phyloP scores from a whole-genome alignment of 1,139 yeast species.

The Yamadazyma trypodendri region DNA sequence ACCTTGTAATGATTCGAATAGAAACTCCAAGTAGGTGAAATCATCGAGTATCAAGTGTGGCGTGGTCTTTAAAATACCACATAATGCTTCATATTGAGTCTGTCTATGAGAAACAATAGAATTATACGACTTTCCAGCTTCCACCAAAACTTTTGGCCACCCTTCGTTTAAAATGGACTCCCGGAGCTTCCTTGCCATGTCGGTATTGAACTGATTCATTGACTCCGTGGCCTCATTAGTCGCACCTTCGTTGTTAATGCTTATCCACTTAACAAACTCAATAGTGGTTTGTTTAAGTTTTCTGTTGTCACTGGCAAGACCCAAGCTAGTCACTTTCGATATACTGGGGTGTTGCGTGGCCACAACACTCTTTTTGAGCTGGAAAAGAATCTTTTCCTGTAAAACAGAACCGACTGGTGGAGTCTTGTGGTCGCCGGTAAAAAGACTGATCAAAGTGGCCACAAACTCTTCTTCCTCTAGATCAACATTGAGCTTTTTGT shows the following conservation, averaged over 20 bases:
- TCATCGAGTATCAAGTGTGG: conserved; percentile 45
- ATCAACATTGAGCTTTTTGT: conserved; percentile 53
- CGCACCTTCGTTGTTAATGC: conserved; percentile 20
- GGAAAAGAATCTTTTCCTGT: conserved; percentile 57
- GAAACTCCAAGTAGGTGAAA: conserved; percentile 56
- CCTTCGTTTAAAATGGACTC: conserved; percentile 54
- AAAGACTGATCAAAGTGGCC: conserved; percentile 41
- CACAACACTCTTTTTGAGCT: conserved; percentile 50
- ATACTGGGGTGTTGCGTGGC: conserved; percentile 45
- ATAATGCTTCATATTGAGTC: conserved; percentile 75
- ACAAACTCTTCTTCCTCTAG: conserved; percentile 50
- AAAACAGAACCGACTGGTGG: conserved; percentile 56
- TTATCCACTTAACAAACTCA: conserved; percentile 60
- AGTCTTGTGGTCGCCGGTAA: conserved; percentile 42
- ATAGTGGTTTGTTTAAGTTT: conserved; percentile 53
- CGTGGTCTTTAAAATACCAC: conserved; percentile 56
- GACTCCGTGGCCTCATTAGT: conserved; percentile 17
- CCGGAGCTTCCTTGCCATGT: conserved; percentile 52
- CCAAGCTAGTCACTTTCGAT: conserved; percentile 49
- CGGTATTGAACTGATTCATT: conserved; percentile 27
- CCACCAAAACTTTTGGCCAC: conserved; percentile 48
- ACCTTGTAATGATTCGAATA: conserved; percentile 68
- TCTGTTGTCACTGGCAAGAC: conserved; percentile 52
- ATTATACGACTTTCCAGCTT: conserved; percentile 28
- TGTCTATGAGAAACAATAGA: conserved; percentile 47